Evolutionary conservation across 257 asterid species (phyloP), one percentile per base, ranked within the genome.

Genomic region (Striga asiatica): DNA sequence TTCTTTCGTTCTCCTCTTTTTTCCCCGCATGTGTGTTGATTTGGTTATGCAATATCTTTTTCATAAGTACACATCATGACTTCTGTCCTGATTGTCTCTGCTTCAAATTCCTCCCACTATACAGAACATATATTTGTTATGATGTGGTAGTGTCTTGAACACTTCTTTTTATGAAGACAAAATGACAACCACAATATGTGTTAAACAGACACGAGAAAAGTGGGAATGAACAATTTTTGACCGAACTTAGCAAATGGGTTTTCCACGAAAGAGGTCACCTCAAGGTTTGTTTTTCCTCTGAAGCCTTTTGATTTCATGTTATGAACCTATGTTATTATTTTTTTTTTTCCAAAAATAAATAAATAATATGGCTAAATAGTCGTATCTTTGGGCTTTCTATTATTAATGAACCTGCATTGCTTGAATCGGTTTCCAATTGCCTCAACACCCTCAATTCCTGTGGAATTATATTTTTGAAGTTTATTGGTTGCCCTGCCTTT

Each of bases 231-330:
- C 92, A 83, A 72, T 81, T 87, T 72, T 29, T 74, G 60, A 73
- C 80, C 19, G 94, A 87, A 77, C 76, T 77, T 67, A 87, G 93
- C 83, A 87, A 75, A 72, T 87, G 96, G 94, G 75, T 87, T 66
- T 87, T 87, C 87, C 96, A 87, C 61, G 94, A 81, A 69, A 79
- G 96, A 67, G 96, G 94, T 32, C 94, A 87, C 65, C 75, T 87
- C 52, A 87, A 83, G 96, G 96, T 87, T 56, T 65, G 74, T 41
- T 48, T 37, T 46, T 28, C 53, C 32, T 38, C 61, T 59, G 48
- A 10, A 49, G 54, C 42, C 62, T 34, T 56, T 47, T 37, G 31
- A 42, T 23, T n/a, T 16, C 51, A 34, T 48, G 46, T 41, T 31
- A 16, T 17, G 47, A 32, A 47, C 38, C 27, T 52, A 49, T 29